phyloP scores from a whole-genome alignment of 2,329 filamentous ascomycete species.

The Colletotrichum eleusines region DNA sequence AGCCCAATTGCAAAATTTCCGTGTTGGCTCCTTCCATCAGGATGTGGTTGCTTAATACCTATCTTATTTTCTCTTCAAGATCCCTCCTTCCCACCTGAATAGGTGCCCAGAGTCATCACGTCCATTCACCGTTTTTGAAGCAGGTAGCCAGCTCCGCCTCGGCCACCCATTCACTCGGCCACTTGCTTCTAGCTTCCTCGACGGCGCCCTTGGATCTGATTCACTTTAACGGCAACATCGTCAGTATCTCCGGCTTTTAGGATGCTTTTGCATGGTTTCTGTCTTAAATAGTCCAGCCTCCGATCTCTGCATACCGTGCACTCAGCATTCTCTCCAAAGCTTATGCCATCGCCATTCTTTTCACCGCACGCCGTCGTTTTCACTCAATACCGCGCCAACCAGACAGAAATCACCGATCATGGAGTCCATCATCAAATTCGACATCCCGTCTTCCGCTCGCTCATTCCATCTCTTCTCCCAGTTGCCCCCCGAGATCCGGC shows the following conservation, averaged over 20 bases:
- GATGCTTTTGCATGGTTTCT: not conserved
- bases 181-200: not conserved
- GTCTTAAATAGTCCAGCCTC: not conserved
- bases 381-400: not conserved
- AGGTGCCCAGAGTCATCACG: no score
- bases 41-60: not conserved
- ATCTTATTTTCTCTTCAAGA: not conserved
- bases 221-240: not conserved
- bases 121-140: not conserved
- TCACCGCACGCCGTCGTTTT: not conserved
- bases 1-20: no score
- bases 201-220: not conserved
- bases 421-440: constrained; percentile 47
- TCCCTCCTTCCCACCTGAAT: no score
- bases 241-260: not conserved
- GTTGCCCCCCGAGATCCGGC: constrained; percentile 53
- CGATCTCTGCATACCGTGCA: not conserved
- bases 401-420: not conserved
- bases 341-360: not conserved
- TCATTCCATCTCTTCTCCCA: constrained; percentile 49
- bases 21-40: not conserved
- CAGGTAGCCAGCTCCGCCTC: not conserved
- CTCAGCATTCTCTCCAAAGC: not conserved
- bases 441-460: constrained; percentile 49
- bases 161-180: not conserved